Percentiles rank a stretch among this genome's conserved stretches.
Evolutionary conservation across 257 asterid genomes (phyloP).

Genomic region (Solanum chmielewskii): DNA sequence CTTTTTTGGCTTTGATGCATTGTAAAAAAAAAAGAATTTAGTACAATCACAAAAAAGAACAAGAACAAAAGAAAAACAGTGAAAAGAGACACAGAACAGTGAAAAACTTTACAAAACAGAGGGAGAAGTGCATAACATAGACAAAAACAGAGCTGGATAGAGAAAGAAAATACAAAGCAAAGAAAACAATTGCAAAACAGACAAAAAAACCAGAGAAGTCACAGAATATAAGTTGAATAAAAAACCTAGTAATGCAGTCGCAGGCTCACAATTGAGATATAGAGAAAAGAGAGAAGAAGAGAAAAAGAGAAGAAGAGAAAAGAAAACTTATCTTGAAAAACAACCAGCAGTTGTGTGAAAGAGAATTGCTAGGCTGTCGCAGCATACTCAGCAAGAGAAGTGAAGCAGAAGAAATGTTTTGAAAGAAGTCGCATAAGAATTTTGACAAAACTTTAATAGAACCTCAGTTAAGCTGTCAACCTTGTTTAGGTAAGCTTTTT

Average conservation of each 20-base stretch:
- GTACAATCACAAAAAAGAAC: not conserved
- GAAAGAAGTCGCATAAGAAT: not conserved
- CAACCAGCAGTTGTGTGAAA: no score
- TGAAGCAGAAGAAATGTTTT: not conserved
- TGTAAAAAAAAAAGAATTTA: not conserved
- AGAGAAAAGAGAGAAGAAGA: not conserved
- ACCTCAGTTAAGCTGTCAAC: not conserved
- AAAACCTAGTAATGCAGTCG: not conserved
- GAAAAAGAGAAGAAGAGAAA: not conserved
- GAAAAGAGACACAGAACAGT: not conserved
- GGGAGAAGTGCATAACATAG: not conserved
- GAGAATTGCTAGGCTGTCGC: not conserved
- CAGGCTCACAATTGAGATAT: not conserved
- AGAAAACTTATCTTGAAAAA: not conserved
- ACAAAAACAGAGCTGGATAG: not conserved
- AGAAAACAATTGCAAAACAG: not conserved
- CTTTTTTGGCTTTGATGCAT: not conserved
- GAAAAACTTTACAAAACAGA: no score
- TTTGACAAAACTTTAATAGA: not conserved
- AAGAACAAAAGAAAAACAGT: no score
- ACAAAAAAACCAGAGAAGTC: not conserved
- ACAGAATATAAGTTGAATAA: not conserved
- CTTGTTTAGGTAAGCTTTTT: not conserved
- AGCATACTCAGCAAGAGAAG: not conserved
- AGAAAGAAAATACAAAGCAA: not conserved